Conservation (phyloP, 805 yeast genomes). For the Ogataea philodendri region DNA sequence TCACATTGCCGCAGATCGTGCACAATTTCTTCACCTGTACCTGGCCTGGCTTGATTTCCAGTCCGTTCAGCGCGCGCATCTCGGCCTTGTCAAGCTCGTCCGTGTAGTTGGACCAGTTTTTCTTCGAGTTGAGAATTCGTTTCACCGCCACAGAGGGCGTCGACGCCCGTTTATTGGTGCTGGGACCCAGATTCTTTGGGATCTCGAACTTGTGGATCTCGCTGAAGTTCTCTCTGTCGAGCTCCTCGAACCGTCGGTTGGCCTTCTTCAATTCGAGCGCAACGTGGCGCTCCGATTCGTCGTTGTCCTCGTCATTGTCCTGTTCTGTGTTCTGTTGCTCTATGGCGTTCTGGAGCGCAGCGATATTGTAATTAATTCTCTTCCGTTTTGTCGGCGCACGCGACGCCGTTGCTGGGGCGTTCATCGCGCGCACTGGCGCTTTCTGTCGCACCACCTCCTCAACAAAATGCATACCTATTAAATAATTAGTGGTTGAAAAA, state of each 20-base stretch:
- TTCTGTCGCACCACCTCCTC: slow-evolving; percentile 11
- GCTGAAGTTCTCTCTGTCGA: slow-evolving; percentile 44
- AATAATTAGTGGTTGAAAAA: slow-evolving; percentile 1
- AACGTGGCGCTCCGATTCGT: slow-evolving; percentile 26
- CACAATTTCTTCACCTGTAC: slow-evolving; percentile 41
- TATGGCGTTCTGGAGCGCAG: slow-evolving; percentile 28
- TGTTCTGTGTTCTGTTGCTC: slow-evolving; percentile 31
- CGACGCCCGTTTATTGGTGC: slow-evolving; percentile 17
- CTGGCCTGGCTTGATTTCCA: slow-evolving; percentile 34
- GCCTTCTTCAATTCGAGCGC: slow-evolving; percentile 36
- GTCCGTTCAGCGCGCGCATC: slow-evolving; percentile 29
- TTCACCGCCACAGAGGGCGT: slow-evolving; percentile 36
- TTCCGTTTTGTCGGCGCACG: slow-evolving; percentile 24
- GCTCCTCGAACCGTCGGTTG: slow-evolving; percentile 39
- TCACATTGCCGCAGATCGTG: slow-evolving; percentile 45
- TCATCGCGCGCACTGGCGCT: slow-evolving; percentile 3
- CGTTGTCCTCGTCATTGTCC: slow-evolving; percentile 31
- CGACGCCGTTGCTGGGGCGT: slow-evolving; percentile 11
- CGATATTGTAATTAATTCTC: slow-evolving; percentile 35
- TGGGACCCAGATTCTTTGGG: slow-evolving; percentile 32
- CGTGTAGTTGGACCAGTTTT: slow-evolving; percentile 39
- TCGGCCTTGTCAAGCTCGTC: slow-evolving; percentile 43
- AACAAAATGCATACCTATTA: slow-evolving; percentile 8
- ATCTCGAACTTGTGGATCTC: slow-evolving; percentile 38
- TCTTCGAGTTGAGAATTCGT: slow-evolving; percentile 40